phyloP scores from a whole-genome alignment of 2,329 filamentous ascomycete genomes.

The Beauveria scarabaeidicola region DNA sequence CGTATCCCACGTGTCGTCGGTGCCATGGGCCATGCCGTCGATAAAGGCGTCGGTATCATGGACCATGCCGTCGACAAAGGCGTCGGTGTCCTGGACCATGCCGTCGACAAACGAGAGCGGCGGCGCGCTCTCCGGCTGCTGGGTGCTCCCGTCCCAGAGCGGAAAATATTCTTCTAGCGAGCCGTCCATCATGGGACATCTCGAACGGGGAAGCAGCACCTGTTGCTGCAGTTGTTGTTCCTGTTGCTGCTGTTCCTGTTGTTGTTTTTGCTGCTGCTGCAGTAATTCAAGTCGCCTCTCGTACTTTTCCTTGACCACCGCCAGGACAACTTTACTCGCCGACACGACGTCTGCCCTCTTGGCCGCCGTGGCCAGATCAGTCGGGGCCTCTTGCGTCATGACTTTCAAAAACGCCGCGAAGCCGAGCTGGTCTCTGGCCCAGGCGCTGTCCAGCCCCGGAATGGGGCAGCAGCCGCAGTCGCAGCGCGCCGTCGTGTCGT shows the following conservation, averaged over 20 bases:
- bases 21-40: no score
- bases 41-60: not conserved
- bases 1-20: not conserved
- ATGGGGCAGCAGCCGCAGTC: slow-evolving; percentile 20
- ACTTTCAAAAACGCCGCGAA: slow-evolving; percentile 31
- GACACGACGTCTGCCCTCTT: slow-evolving; percentile 31
- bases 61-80: not conserved
- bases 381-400: slow-evolving; percentile 19
- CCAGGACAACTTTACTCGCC: slow-evolving; percentile 38
- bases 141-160: slow-evolving; percentile 34
- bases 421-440: slow-evolving; percentile 30
- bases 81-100: not conserved
- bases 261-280: slow-evolving; percentile 15
- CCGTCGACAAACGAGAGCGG: not conserved
- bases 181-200: slow-evolving; percentile 45
- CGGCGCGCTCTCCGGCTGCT: not conserved
- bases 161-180: slow-evolving; percentile 38
- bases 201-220: slow-evolving; percentile 12
- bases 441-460: slow-evolving; percentile 23
- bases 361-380: slow-evolving; percentile 17
- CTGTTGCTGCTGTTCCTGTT: slow-evolving; percentile 6
- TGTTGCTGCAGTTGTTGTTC: not conserved
- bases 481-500: no score
- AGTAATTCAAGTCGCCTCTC: slow-evolving; percentile 29
- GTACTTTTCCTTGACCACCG: slow-evolving; percentile 38